These are phyloP conservation scores for Thecaphora frezii DNA, from an alignment of 1,284 basidiomycete genomes.

Conservation along the genomic window DNA sequence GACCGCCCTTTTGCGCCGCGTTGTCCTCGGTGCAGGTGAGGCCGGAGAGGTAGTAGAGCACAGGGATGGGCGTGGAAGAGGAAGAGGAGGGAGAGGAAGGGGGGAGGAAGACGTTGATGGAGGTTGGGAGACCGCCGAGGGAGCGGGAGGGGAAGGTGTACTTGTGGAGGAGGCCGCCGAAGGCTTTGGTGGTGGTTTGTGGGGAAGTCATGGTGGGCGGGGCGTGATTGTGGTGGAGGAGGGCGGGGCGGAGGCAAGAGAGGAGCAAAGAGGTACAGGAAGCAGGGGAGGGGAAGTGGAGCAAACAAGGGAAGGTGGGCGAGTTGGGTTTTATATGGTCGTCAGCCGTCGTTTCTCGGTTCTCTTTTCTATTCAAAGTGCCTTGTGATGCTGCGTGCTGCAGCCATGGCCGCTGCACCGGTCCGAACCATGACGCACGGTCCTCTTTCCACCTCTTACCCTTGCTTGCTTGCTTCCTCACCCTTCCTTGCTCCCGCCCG, in stretches of 20 bases:
- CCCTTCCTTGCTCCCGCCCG: too few relatives aligned
- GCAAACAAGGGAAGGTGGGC: neutral
- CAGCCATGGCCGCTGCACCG: too few relatives aligned
- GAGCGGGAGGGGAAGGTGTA: conserved; percentile 64
- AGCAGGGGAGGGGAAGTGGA: neutral
- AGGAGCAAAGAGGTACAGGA: neutral
- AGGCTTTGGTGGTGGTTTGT: conserved; percentile 32
- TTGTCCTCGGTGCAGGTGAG: conserved; percentile 96
- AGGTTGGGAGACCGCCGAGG: conserved; percentile 76
- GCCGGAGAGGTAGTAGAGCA: conserved; percentile 84
- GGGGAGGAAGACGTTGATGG: conserved; percentile 90
- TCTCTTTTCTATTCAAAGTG: too few relatives aligned
- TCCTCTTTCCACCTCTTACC: too few relatives aligned
- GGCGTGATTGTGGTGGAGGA: too few relatives aligned
- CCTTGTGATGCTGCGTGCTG: too few relatives aligned
- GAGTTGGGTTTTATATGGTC: too few relatives aligned
- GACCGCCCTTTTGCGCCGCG: conserved; percentile 62
- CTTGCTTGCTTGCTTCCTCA: too few relatives aligned
- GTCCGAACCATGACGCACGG: too few relatives aligned
- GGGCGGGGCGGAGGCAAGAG: too few relatives aligned
- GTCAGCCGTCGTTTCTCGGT: too few relatives aligned
- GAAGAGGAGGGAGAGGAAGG: conserved; percentile 66
- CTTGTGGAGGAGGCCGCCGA: conserved; percentile 46
- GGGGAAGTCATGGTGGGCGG: neutral
- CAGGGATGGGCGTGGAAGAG: conserved; percentile 65